Evolutionary conservation across 345 rosid species (phyloP).

Genomic region (Eutrema japonicum): DNA sequence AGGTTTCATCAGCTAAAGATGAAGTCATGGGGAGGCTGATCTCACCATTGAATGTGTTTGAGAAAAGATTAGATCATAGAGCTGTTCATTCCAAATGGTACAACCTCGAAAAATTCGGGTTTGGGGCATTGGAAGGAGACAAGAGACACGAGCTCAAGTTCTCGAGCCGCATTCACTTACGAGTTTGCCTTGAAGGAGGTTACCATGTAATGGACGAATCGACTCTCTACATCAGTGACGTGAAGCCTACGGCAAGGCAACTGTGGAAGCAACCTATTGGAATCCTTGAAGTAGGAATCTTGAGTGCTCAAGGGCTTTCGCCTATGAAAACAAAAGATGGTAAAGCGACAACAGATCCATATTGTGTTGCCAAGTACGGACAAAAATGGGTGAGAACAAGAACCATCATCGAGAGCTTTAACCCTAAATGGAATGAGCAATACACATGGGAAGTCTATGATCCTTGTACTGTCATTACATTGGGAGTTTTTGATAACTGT

Average conservation of each 20-base stretch:
- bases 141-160: slow-evolving; percentile 83
- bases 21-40: slow-evolving; percentile 70
- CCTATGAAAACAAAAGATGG: slow-evolving; percentile 79
- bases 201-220: slow-evolving; percentile 95
- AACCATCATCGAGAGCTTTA: slow-evolving; percentile 68
- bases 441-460: slow-evolving; percentile 92
- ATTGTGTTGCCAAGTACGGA: slow-evolving; percentile 84
- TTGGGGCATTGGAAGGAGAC: slow-evolving; percentile 79
- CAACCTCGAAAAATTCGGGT: slow-evolving; percentile 83
- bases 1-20: slow-evolving; percentile 63
- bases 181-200: slow-evolving; percentile 90
- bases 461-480: slow-evolving; percentile 77
- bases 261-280: slow-evolving; percentile 90
- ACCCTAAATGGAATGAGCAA: slow-evolving; percentile 89
- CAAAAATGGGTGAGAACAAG: slow-evolving; percentile 90
- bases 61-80: slow-evolving; percentile 81
- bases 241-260: slow-evolving; percentile 81
- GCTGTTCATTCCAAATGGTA: slow-evolving; percentile 82
- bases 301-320: slow-evolving; percentile 76
- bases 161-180: slow-evolving; percentile 72
- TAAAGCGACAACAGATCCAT: slow-evolving; percentile 69
- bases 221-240: slow-evolving; percentile 82
- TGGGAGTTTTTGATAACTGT: slow-evolving; percentile 85
- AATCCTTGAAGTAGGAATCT: slow-evolving; percentile 81
- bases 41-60: slow-evolving; percentile 60